phyloP scores from a whole-genome alignment of 352 stramenopile genomes.

The Globisporangium ultimum region DNA sequence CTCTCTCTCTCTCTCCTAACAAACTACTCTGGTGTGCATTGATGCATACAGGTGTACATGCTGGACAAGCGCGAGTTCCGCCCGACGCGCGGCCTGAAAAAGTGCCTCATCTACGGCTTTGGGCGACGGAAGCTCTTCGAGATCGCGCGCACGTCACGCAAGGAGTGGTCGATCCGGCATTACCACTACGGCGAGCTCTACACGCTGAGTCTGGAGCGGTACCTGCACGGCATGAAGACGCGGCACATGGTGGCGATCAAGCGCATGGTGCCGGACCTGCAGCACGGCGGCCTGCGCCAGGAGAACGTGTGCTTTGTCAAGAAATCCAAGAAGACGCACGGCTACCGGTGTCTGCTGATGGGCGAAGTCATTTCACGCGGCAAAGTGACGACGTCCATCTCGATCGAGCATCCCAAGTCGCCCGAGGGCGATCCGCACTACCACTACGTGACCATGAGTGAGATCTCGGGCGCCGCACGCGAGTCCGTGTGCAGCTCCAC shows the following conservation, averaged over 20 bases:
- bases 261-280: conserved; percentile 47
- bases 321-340: conserved; percentile 55
- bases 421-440: conserved; percentile 47
- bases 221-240: conserved; percentile 56
- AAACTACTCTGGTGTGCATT: neutral
- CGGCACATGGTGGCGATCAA: conserved; percentile 79
- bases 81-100: conserved; percentile 53
- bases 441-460: conserved; percentile 81
- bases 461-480: conserved; percentile 51
- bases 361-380: conserved; percentile 79
- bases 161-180: conserved; percentile 69
- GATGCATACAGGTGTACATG: conserved; percentile 43
- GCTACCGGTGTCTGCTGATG: conserved; percentile 76
- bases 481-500: conserved; percentile 72
- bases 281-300: conserved; percentile 50
- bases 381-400: conserved; percentile 72
- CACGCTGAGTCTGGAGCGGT: conserved; percentile 64
- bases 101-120: conserved; percentile 77
- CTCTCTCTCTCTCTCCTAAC: too few relatives aligned
- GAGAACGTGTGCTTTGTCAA: conserved; percentile 82
- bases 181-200: conserved; percentile 58
- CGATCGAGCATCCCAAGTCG: conserved; percentile 53
- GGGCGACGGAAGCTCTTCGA: conserved; percentile 73
- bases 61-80: conserved; percentile 81
- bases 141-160: conserved; percentile 66